These are phyloP conservation scores for Mucor indicus DNA, from an alignment of 371 early-diverging fungal species.

Conservation along the genomic window DNA sequence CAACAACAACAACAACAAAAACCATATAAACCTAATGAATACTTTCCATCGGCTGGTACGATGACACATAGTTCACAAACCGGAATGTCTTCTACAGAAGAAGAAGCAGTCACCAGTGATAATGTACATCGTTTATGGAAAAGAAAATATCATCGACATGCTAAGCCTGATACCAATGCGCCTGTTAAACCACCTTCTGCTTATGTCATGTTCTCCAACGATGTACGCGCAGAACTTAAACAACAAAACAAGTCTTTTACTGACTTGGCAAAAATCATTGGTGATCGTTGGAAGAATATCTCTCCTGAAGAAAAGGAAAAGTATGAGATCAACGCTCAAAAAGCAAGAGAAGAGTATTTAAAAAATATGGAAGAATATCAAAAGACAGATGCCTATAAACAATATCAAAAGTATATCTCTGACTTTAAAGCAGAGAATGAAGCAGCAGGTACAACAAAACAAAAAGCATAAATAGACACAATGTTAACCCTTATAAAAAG, in stretches of 20 bases:
- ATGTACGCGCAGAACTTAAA: conserved; percentile 43
- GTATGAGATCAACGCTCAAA: conserved; percentile 28
- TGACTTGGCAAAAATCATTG: conserved; percentile 50
- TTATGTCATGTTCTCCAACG: conserved; percentile 56
- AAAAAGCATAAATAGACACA: not conserved
- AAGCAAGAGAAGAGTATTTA: conserved; percentile 38
- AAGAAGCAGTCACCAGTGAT: conserved; percentile 35
- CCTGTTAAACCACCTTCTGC: conserved; percentile 56
- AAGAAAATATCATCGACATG: conserved; percentile 50
- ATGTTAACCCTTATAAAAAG: not conserved
- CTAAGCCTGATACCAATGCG: conserved; percentile 51
- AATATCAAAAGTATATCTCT: conserved; percentile 42
- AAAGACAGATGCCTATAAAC: conserved; percentile 33
- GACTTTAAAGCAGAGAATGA: conserved; percentile 49
- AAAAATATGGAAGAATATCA: conserved; percentile 36
- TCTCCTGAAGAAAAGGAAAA: conserved; percentile 27
- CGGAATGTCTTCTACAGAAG: conserved; percentile 43
- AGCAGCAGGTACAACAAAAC: conserved; percentile 14
- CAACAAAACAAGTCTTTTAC: conserved; percentile 47
- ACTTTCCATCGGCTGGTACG: conserved; percentile 28
- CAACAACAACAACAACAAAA: not conserved
- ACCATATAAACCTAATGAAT: conserved; percentile 5
- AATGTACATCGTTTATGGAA: conserved; percentile 35
- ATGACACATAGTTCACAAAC: conserved; percentile 14
- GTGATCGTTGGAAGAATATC: conserved; percentile 46